Evolutionary conservation across 352 stramenopile species (phyloP).

Genomic region (Globisporangium iwayamae): DNA sequence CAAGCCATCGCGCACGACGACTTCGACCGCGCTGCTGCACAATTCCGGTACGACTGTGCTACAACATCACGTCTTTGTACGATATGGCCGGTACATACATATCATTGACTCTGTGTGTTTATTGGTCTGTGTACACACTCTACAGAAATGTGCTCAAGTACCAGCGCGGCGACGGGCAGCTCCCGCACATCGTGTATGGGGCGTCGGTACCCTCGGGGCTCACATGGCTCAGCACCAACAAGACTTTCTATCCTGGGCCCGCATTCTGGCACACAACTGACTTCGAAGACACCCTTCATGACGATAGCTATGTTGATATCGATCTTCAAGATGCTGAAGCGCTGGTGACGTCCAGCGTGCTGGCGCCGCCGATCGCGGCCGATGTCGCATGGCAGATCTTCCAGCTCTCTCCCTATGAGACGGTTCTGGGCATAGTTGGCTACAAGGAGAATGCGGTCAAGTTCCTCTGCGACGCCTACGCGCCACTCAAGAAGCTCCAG

Average conservation of each 20-base stretch:
- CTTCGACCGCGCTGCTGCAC: constrained; percentile 50
- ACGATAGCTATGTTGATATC: not conserved
- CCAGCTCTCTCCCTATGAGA: constrained; percentile 74
- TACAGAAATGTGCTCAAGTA: constrained; percentile 51
- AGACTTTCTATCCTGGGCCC: constrained; percentile 77
- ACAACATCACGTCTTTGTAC: too few species aligned
- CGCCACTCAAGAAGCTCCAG: constrained; percentile 56
- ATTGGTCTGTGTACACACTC: not conserved
- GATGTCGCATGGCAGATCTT: constrained; percentile 86
- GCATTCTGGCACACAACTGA: constrained; percentile 47
- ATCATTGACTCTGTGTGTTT: too few species aligned
- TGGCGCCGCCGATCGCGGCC: constrained; percentile 65
- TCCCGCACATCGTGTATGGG: constrained; percentile 78
- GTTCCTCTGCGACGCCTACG: constrained; percentile 72
- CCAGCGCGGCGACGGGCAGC: constrained; percentile 45
- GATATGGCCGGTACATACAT: too few species aligned
- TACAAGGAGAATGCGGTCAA: constrained; percentile 57
- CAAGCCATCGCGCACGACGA: constrained; percentile 79
- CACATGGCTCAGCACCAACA: constrained; percentile 58
- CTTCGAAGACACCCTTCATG: not conserved
- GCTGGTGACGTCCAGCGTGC: constrained; percentile 44
- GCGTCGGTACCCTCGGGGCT: constrained; percentile 46
- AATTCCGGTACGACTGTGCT: constrained; percentile 45
- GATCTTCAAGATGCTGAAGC: not conserved
- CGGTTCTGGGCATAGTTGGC: constrained; percentile 48